A percentile compares a stretch with the other conserved stretches of the same genome.
Evolutionary conservation across 1,139 yeast species (phyloP).

Genomic region (Entelexis sorbosivorans): DNA sequence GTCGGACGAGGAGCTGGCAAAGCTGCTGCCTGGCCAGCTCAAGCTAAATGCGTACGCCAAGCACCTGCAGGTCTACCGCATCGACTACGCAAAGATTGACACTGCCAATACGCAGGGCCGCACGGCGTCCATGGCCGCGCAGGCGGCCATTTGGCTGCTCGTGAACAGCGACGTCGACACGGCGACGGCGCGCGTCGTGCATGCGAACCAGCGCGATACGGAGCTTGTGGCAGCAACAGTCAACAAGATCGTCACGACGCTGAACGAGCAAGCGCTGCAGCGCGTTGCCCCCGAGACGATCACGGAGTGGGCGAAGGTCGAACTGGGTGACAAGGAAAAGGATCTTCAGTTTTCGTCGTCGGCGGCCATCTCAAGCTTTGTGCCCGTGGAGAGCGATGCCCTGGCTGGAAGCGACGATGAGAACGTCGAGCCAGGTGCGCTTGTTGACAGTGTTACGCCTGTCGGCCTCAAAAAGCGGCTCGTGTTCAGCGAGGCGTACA

Average conservation of each 20-base stretch:
- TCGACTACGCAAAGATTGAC: constrained; percentile 50
- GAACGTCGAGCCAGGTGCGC: constrained; percentile 29
- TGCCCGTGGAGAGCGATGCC: constrained; percentile 31
- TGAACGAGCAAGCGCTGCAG: constrained; percentile 28
- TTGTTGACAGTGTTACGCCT: constrained; percentile 27
- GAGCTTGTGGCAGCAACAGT: constrained; percentile 77
- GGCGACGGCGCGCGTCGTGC: constrained; percentile 66
- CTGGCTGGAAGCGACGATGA: constrained; percentile 25
- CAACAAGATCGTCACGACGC: constrained; percentile 43
- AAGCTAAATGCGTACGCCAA: constrained; percentile 44
- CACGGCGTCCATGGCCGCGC: constrained; percentile 62
- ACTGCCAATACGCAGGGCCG: constrained; percentile 63
- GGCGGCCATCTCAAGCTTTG: constrained; percentile 37
- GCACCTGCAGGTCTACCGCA: constrained; percentile 36
- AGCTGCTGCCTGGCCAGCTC: constrained; percentile 41
- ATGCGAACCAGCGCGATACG: constrained; percentile 70
- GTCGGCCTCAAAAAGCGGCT: constrained; percentile 58
- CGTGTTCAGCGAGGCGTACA: constrained; percentile 72
- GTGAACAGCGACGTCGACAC: constrained; percentile 57
- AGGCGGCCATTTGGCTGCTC: constrained; percentile 69
- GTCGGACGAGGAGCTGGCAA: constrained; percentile 26
- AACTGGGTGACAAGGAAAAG: constrained; percentile 16
- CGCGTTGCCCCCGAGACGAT: constrained; percentile 30
- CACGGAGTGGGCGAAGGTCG: constrained; percentile 25
- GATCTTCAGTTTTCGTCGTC: constrained; percentile 5